Conservation (phyloP, 1,284 basidiomycete genomes). For the Malassezia slooffiae region DNA sequence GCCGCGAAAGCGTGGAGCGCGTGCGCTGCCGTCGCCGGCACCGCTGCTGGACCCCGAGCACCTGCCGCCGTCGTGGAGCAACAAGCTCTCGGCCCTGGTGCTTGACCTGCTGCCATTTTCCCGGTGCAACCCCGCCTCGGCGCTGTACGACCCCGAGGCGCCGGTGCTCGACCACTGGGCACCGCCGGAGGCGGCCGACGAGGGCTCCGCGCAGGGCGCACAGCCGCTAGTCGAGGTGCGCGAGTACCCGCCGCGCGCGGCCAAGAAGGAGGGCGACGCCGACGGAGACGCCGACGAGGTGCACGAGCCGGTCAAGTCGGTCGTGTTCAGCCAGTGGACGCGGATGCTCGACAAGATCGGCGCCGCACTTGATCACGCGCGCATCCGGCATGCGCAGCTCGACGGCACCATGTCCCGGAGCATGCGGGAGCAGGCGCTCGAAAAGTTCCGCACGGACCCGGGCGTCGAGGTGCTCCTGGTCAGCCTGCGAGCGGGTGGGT, state of each 20-base stretch:
- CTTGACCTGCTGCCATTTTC: conserved; percentile 39
- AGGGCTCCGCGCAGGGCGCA: conserved; percentile 4
- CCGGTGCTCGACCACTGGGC: conserved; percentile 34
- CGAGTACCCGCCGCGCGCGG: not conserved
- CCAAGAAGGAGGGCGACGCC: not conserved
- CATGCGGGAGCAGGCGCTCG: conserved; percentile 26
- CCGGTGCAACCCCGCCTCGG: conserved; percentile 32
- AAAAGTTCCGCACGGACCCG: conserved; percentile 29
- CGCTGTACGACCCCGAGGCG: conserved; percentile 31
- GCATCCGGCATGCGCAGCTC: conserved; percentile 30
- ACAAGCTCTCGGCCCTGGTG: conserved; percentile 40
- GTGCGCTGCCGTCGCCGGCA: not conserved
- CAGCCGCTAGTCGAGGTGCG: conserved; percentile 8
- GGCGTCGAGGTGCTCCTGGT: conserved; percentile 39
- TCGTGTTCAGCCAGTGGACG: conserved; percentile 51
- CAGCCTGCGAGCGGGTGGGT: conserved; percentile 41
- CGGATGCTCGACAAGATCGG: conserved; percentile 41
- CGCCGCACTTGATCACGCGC: conserved; percentile 27
- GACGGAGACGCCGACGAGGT: conserved; percentile 10
- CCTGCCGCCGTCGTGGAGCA: conserved; percentile 17
- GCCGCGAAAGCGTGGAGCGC: conserved; percentile 1
- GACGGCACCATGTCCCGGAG: conserved; percentile 40
- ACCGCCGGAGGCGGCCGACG: conserved; percentile 10
- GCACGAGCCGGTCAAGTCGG: conserved; percentile 36
- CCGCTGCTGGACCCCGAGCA: conserved; percentile 3